These are phyloP conservation scores for Ceratobasidium sp. DNA, from an alignment of 1,284 basidiomycete genomes.

Conservation along the genomic window DNA sequence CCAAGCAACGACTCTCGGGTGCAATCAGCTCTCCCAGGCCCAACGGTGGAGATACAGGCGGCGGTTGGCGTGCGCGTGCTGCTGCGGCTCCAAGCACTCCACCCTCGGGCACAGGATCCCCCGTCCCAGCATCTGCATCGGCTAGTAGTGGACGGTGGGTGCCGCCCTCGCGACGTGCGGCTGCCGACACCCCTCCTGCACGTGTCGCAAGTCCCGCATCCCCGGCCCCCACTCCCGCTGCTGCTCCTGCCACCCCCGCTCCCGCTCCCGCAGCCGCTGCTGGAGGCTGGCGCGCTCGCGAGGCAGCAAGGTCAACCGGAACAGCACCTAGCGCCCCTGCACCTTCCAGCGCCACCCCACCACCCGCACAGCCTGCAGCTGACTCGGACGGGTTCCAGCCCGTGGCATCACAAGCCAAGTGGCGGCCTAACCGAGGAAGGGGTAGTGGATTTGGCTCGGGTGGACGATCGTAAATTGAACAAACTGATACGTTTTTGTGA, in stretches of 20 bases:
- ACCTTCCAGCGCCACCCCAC: conserved; percentile 34
- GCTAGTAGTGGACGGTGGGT: conserved; percentile 49
- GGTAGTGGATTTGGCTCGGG: conserved; percentile 32
- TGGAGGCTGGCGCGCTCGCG: conserved; percentile 63
- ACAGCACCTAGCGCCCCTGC: conserved; percentile 42
- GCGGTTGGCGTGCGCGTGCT: conserved; percentile 8
- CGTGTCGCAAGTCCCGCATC: conserved; percentile 49
- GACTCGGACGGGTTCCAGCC: conserved; percentile 77
- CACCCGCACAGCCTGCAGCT: conserved; percentile 45
- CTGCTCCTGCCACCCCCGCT: conserved; percentile 58
- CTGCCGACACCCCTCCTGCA: conserved; percentile 37
- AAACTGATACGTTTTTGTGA: neutral
- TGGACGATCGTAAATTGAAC: conserved; percentile 23
- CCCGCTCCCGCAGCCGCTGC: conserved; percentile 50
- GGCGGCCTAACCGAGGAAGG: conserved; percentile 35
- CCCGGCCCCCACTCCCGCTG: conserved; percentile 54
- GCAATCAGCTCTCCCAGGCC: conserved; percentile 32
- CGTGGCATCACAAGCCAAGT: conserved; percentile 51
- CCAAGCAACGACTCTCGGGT: conserved; percentile 46
- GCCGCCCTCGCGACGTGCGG: conserved; percentile 41
- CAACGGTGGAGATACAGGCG: conserved; percentile 13
- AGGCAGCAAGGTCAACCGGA: conserved; percentile 56
- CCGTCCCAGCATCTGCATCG: conserved; percentile 49
- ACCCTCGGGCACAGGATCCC: conserved; percentile 47
- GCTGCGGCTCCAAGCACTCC: conserved; percentile 27